A percentile compares a stretch with the other conserved stretches of the same genome.
Evolutionary conservation across 352 stramenopile genomes (phyloP).

Genomic region (Globisporangium camurandrum): DNA sequence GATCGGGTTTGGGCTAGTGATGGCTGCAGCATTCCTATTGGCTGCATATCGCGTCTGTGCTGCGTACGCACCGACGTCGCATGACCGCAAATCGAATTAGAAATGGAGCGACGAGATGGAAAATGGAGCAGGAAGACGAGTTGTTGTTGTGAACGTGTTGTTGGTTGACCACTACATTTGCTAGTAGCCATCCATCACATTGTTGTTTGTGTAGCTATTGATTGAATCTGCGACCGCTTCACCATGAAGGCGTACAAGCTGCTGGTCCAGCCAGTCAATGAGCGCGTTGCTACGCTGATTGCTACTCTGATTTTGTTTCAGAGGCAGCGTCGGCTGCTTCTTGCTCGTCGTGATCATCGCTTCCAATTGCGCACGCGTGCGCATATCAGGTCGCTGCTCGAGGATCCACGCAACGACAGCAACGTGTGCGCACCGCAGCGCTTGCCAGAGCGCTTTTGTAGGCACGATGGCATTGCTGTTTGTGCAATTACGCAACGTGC

Average conservation of each 20-base stretch:
- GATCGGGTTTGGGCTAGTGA: constrained; percentile 28
- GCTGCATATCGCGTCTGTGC: constrained; percentile 36
- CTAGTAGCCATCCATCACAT: no score
- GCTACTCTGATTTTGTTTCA: no score
- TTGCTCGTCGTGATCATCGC: not conserved
- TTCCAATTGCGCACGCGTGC: not conserved
- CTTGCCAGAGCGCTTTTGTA: constrained; percentile 5
- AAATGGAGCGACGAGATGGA: no score
- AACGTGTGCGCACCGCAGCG: constrained; percentile 1
- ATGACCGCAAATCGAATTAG: constrained; percentile 26
- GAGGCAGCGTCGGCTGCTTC: not conserved
- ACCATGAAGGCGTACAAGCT: no score
- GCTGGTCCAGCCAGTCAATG: no score
- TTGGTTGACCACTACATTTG: no score
- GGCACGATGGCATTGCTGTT: no score
- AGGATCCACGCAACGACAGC: constrained; percentile 2
- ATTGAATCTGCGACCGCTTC: no score
- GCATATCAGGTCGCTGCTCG: not conserved
- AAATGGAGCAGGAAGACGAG: not conserved
- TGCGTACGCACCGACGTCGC: constrained; percentile 2
- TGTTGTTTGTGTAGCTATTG: no score
- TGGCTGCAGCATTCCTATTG: constrained; percentile 36
- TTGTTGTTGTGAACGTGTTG: no score
- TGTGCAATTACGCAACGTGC: no score
- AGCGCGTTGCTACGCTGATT: no score